Conservation (phyloP, 164 flowering plant species). For the Pachysandra terminalis region DNA sequence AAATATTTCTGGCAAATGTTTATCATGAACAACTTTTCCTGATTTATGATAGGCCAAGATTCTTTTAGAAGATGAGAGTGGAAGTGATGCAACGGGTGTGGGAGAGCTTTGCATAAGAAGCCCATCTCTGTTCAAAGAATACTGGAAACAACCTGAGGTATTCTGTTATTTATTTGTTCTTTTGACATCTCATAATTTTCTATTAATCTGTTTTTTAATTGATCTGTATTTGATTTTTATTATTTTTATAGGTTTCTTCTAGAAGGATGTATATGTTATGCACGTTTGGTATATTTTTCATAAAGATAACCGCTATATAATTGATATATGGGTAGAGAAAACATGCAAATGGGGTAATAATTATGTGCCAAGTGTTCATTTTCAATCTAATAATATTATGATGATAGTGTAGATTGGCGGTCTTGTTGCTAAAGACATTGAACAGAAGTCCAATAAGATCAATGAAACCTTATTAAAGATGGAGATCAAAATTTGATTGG, state of each 20-base stretch:
- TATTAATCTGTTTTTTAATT: not conserved
- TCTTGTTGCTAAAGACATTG: too few relatives aligned
- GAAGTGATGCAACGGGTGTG: slow-evolving; percentile 35
- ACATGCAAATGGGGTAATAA: too few relatives aligned
- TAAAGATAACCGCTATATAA: too few relatives aligned
- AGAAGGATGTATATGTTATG: not conserved
- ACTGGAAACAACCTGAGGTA: slow-evolving; percentile 96
- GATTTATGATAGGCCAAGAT: slow-evolving; percentile 61
- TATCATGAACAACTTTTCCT: slow-evolving; percentile 9
- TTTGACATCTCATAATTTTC: not conserved
- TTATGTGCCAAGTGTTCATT: too few relatives aligned
- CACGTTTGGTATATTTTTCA: too few relatives aligned
- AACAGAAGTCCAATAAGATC: too few relatives aligned
- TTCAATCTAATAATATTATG: too few relatives aligned
- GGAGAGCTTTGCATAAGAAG: slow-evolving; percentile 94
- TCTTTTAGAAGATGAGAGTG: slow-evolving; percentile 59
- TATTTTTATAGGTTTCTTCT: not conserved
- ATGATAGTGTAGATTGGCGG: too few relatives aligned
- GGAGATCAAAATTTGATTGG: too few relatives aligned
- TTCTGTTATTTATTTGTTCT: not conserved
- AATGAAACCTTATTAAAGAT: too few relatives aligned
- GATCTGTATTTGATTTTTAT: not conserved
- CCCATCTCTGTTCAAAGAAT: slow-evolving; percentile 87
- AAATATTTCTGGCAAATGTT: not conserved
- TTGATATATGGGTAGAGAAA: too few relatives aligned